Evolutionary conservation across 73 alveolate species (phyloP).

Genomic region (Diophrys sp.): DNA sequence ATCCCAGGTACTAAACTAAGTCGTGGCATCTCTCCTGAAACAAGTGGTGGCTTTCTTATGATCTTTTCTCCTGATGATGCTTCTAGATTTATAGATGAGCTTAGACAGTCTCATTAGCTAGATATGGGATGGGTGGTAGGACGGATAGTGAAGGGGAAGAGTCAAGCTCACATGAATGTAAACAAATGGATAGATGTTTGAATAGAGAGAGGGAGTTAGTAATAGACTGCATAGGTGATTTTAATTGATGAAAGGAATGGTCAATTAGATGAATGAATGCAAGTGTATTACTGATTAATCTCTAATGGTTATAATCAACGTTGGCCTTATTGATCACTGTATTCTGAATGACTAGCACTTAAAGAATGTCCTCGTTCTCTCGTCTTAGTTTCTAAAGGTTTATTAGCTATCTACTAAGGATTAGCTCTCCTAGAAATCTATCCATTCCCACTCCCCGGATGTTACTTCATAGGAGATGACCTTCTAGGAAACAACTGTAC

Average conservation of each 20-base stretch:
- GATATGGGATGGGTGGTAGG: constrained; percentile 64
- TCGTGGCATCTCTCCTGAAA: constrained; percentile 89
- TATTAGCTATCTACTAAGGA: too few species aligned
- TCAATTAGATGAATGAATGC: neutral
- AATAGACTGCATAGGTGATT: too few species aligned
- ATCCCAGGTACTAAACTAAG: constrained; percentile 44
- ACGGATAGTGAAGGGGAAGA: constrained; percentile 9
- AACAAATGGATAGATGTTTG: constrained; percentile 1
- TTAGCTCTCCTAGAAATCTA: too few species aligned
- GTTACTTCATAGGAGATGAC: too few species aligned
- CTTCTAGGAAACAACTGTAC: too few species aligned
- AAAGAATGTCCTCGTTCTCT: too few species aligned
- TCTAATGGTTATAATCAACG: neutral
- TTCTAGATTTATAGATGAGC: constrained; percentile 53
- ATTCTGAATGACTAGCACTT: too few species aligned
- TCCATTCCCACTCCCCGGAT: too few species aligned
- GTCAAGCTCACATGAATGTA: neutral
- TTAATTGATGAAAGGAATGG: neutral
- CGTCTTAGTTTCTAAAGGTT: too few species aligned
- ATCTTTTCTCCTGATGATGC: constrained; percentile 52
- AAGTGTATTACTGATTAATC: neutral
- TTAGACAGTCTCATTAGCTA: constrained; percentile 23
- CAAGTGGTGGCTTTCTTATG: constrained; percentile 89
- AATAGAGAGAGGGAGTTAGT: neutral
- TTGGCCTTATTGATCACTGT: too few species aligned